A percentile compares a stretch with the other conserved stretches of the same genome.
These are phyloP conservation scores for Pseudogymnoascus destructans DNA, from an alignment of 2,329 filamentous ascomycete species.

Conservation along the genomic window DNA sequence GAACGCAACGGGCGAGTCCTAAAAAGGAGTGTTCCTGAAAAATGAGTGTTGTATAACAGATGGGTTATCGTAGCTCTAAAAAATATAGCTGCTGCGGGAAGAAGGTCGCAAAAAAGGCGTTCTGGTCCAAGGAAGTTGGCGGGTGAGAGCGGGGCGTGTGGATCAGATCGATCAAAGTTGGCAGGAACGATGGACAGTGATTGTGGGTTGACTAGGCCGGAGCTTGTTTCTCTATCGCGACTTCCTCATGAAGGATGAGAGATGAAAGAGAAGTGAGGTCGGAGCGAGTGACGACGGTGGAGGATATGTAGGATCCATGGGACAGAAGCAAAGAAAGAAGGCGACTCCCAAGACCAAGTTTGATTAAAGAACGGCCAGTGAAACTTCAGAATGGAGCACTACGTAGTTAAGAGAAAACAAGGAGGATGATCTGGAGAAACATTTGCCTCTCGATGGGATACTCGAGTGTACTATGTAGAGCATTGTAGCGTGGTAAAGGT, in stretches of 20 bases:
- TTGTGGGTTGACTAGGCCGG: not conserved
- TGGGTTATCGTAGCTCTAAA: not conserved
- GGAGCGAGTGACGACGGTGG: not conserved
- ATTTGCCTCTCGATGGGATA: not conserved
- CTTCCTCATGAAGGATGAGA: not conserved
- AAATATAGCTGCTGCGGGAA: not conserved
- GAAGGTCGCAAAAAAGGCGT: not conserved
- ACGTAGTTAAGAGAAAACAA: conserved; percentile 2
- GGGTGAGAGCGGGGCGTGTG: not conserved
- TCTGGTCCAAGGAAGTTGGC: not conserved
- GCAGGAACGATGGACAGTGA: not conserved
- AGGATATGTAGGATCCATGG: not conserved
- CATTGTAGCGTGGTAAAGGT: not conserved
- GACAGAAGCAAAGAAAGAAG: not conserved
- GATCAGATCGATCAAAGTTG: not conserved
- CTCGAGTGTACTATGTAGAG: not conserved
- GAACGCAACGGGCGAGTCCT: not conserved
- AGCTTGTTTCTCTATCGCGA: not conserved
- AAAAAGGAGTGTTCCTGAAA: not conserved
- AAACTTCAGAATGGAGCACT: not conserved
- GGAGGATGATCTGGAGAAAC: not conserved
- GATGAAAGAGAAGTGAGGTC: not conserved
- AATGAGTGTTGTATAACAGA: not conserved
- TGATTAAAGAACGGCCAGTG: not conserved
- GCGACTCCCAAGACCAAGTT: not conserved